These are phyloP conservation scores for Ocimum tenuiflorum DNA, from an alignment of 257 asterid genomes.

Conservation along the genomic window DNA sequence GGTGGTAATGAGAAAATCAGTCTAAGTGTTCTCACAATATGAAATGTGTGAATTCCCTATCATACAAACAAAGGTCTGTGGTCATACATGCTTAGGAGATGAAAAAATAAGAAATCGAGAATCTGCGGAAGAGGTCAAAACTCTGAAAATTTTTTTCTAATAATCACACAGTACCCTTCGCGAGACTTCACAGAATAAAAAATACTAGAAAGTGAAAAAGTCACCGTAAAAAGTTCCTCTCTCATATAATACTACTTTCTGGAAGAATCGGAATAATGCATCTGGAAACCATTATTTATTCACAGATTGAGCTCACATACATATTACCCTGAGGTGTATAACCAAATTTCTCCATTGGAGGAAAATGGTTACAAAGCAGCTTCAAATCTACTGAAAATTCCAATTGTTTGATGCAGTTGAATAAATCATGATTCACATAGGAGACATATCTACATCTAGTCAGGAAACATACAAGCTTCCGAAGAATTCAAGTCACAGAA, in stretches of 20 bases:
- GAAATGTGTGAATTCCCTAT: neutral
- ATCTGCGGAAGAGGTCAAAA: neutral
- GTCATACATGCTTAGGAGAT: neutral
- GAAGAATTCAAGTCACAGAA: conserved; percentile 33
- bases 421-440: neutral
- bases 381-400: conserved; percentile 13
- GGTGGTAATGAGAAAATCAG: neutral
- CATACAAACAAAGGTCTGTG: neutral
- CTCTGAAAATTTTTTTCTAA: no score
- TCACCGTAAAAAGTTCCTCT: neutral
- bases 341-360: conserved; percentile 28
- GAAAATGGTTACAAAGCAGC: conserved; percentile 18
- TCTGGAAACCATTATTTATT: conserved; percentile 13
- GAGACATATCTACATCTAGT: conserved; percentile 11
- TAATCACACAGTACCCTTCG: no score
- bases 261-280: neutral
- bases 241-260: neutral
- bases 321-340: neutral
- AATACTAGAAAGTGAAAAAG: neutral
- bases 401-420: conserved; percentile 14
- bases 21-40: neutral
- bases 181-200: no score
- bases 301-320: conserved; percentile 13
- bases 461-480: conserved; percentile 8
- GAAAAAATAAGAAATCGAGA: neutral